Evolutionary conservation across 75 land plant genomes (phyloP), one percentile per base, ranked within the genome.

Genomic region (Larix kaempferi): DNA sequence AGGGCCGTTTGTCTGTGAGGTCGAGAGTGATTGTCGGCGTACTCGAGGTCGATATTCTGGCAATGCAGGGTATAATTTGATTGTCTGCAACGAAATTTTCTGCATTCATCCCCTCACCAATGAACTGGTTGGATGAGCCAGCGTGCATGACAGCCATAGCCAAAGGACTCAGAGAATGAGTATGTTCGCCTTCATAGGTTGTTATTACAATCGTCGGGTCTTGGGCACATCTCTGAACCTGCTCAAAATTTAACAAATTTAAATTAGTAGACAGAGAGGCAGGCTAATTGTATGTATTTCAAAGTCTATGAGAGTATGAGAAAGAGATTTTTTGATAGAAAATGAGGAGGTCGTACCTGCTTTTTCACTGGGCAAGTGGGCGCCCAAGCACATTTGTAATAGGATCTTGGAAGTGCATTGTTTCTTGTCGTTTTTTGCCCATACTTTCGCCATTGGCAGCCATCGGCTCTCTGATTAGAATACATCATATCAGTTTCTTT

Each of bases 401-500:
- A 89, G 27, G 88, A 88, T 84, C 91, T 82, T 14, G 91, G 91
- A 56, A 37, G 86, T 22, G 86, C 84, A 55, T 86, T 86, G 26
- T 89, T 88, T 63, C 84, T 86, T 8, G 91, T 89, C 44, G 86
- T 88, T 72, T 89, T 89, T 52, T 89, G 91, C 1, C 91, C 91
- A 77, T 89, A 89, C 57, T 89, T 89, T 56, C 88, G 84, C 91
- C 91, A 89, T 73, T 86, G 86, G 74, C 84, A 86, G 74, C 88
- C 91, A 86, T 89, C 88, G 25, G 44, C 44, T 41, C 44, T 41
- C 44, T 44, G 21, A 2, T 10, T 37, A 56, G 2, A 71, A 2
- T 39, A 39, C n/a, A 62, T 23, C 7, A 11, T 2, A 62, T 62
- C 23, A 64, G 67, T 13, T 5, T 16, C 3, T 26, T 14, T 26